Evolutionary conservation across 1,284 basidiomycete species (phyloP).

Genomic region (Cutaneotrichosporon cyanovorans): DNA sequence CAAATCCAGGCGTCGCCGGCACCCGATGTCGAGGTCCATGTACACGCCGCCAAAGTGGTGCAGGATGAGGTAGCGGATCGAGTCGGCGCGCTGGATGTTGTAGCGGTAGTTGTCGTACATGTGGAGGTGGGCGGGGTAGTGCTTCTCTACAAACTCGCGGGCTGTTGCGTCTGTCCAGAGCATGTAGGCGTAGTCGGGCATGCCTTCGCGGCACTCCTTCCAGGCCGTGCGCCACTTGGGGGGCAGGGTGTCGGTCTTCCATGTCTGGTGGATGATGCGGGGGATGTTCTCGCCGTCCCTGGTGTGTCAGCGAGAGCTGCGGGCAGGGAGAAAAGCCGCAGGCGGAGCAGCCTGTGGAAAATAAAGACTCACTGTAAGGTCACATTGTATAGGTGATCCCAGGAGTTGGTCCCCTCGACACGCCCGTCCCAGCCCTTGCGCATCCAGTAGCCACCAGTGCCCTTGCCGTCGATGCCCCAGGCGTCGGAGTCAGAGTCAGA

Average conservation of each 20-base stretch:
- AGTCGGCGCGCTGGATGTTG: constrained; percentile 92
- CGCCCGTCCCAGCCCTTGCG: constrained; percentile 38
- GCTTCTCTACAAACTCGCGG: constrained; percentile 75
- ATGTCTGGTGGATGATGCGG: constrained; percentile 94
- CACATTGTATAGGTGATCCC: constrained; percentile 39
- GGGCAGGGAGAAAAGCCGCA: not conserved
- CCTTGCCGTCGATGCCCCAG: constrained; percentile 42
- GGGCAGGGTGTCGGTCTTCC: constrained; percentile 87
- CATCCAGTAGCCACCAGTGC: constrained; percentile 44
- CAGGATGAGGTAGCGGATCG: constrained; percentile 95
- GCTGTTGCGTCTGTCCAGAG: constrained; percentile 92
- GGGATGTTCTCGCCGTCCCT: constrained; percentile 63
- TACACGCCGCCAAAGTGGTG: constrained; percentile 94
- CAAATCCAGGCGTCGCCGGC: constrained; percentile 78
- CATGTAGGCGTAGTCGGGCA: constrained; percentile 95
- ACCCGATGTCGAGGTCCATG: constrained; percentile 95
- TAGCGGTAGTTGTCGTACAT: constrained; percentile 91
- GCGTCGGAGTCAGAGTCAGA: constrained; percentile 3
- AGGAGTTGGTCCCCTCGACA: constrained; percentile 30
- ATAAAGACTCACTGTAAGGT: constrained; percentile 32
- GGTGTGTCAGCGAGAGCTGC: constrained; percentile 1
- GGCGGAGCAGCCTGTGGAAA: too few species aligned
- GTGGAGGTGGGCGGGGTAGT: constrained; percentile 87
- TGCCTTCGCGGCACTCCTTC: constrained; percentile 72
- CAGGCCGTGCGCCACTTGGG: constrained; percentile 72